Evolutionary conservation across 2,329 filamentous ascomycete genomes (phyloP).

Genomic region (Neodidymelliopsis sp.): DNA sequence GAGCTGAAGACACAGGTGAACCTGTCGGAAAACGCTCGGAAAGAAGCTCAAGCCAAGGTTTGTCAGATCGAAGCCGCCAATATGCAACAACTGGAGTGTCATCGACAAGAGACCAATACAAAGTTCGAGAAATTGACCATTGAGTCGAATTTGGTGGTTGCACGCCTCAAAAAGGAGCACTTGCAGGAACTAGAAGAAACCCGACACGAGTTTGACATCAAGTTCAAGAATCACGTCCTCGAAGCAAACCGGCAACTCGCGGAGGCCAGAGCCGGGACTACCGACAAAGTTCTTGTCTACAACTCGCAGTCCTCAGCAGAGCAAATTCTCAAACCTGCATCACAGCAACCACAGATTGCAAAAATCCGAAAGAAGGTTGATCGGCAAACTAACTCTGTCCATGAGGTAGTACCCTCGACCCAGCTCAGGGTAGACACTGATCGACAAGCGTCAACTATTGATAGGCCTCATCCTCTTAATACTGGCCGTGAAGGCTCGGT

Average conservation of each 20-base stretch:
- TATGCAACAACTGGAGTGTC: constrained; percentile 22
- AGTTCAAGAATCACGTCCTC: too few relatives aligned
- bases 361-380: constrained; percentile 31
- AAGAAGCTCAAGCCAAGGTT: constrained; percentile 24
- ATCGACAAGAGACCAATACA: constrained; percentile 18
- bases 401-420: background rate
- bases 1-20: constrained; percentile 17
- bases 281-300: background rate
- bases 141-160: background rate
- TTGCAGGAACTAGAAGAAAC: background rate
- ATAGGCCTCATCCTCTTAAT: background rate
- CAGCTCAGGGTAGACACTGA: background rate
- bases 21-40: constrained; percentile 19
- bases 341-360: background rate
- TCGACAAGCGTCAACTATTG: background rate
- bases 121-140: constrained; percentile 12
- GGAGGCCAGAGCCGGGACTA: background rate
- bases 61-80: constrained; percentile 20
- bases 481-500: background rate
- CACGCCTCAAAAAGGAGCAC: background rate
- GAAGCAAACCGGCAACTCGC: background rate
- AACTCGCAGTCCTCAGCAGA: constrained; percentile 1
- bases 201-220: background rate
- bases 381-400: constrained; percentile 25
- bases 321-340: background rate